Evolutionary conservation across 768 basidiomycete species (phyloP).

Genomic region (Collybia sordida): DNA sequence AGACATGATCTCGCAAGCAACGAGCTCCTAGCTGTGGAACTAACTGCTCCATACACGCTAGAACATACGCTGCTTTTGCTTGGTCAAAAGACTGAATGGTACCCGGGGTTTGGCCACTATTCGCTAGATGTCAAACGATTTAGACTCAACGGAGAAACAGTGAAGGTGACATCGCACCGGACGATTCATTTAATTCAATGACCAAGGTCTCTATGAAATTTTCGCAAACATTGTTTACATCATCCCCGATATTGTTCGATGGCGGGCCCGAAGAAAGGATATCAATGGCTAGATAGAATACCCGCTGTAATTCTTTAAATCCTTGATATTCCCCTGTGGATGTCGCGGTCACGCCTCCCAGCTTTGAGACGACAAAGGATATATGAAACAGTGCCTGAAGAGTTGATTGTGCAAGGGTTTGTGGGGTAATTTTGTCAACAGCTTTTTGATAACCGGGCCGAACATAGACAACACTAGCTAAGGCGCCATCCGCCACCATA

Average conservation of each 20-base stretch:
- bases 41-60: conserved; percentile 80
- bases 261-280: conserved; percentile 44
- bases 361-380: conserved; percentile 76
- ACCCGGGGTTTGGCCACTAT: background rate
- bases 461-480: conserved; percentile 55
- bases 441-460: conserved; percentile 32
- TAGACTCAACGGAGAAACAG: background rate
- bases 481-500: conserved; percentile 64
- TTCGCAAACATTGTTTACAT: conserved; percentile 31
- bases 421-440: conserved; percentile 9
- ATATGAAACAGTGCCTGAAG: conserved; percentile 63
- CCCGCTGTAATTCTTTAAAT: conserved; percentile 71
- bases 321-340: conserved; percentile 40
- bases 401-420: conserved; percentile 49
- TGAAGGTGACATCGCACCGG: conserved; percentile 6
- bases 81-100: conserved; percentile 14
- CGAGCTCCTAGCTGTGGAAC: conserved; percentile 56
- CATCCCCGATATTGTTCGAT: conserved; percentile 22
- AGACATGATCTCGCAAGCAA: conserved; percentile 53
- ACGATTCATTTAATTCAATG: conserved; percentile 6
- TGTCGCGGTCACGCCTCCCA: conserved; percentile 68
- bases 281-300: conserved; percentile 78
- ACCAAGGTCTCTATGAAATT: conserved; percentile 27
- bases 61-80: conserved; percentile 58
- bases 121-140: conserved; percentile 5